These are phyloP conservation scores for Ceratobasidium sp. DNA, from an alignment of 1,284 basidiomycete species.

Conservation along the genomic window DNA sequence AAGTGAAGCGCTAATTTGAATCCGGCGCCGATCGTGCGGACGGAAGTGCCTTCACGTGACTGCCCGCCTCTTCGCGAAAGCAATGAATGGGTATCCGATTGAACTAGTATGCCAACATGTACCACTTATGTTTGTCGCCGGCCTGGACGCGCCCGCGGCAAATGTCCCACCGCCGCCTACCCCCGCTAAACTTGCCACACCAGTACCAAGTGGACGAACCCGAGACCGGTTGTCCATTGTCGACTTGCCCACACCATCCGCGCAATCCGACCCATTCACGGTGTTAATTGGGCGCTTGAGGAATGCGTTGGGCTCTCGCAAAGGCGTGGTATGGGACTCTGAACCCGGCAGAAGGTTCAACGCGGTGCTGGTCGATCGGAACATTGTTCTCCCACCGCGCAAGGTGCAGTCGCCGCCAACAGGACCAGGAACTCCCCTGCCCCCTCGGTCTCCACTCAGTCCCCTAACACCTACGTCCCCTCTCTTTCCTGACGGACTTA, in stretches of 20 bases:
- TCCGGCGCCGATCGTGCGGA: too few relatives aligned
- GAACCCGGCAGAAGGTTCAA: conserved; percentile 70
- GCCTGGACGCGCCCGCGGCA: conserved; percentile 60
- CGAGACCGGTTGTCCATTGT: conserved; percentile 30
- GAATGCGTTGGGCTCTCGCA: conserved; percentile 70
- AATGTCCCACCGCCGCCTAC: conserved; percentile 24
- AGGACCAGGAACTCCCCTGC: conserved; percentile 39
- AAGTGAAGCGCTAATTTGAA: too few relatives aligned
- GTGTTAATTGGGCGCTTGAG: conserved; percentile 61
- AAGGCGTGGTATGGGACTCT: conserved; percentile 52
- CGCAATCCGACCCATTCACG: conserved; percentile 50
- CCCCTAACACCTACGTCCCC: conserved; percentile 88
- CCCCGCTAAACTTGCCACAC: conserved; percentile 41
- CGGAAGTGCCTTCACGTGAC: too few relatives aligned
- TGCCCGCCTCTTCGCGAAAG: conserved; percentile 2
- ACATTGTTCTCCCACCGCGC: conserved; percentile 69
- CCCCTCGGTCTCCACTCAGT: conserved; percentile 83
- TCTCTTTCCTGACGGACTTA: conserved; percentile 90
- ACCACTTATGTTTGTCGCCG: conserved; percentile 92
- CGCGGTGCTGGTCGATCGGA: conserved; percentile 72
- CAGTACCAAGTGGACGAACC: conserved; percentile 55
- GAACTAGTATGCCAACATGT: conserved; percentile 84
- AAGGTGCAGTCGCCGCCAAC: conserved; percentile 67
- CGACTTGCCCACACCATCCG: conserved; percentile 18
- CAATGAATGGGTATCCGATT: conserved; percentile 88